These are phyloP conservation scores for Bromus sterilis DNA, from an alignment of 176 grass and related monocot species.

Conservation along the genomic window DNA sequence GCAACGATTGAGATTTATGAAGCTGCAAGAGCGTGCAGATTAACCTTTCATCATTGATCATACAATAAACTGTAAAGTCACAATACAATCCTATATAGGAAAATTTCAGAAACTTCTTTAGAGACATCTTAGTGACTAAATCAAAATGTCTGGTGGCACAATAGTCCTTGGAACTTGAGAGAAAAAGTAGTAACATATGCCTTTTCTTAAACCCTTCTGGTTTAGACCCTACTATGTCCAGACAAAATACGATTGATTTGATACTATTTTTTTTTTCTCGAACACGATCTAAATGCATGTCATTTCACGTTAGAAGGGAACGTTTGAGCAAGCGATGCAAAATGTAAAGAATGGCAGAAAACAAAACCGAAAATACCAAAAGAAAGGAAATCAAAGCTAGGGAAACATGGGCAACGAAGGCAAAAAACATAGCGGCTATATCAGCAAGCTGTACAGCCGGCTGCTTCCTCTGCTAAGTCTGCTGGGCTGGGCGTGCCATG, in stretches of 20 bases:
- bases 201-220: not conserved
- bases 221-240: not conserved
- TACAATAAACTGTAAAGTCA: no score
- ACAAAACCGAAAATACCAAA: not conserved
- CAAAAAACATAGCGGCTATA: not conserved
- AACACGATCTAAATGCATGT: not conserved
- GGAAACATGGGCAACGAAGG: not conserved
- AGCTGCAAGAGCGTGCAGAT: not conserved
- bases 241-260: not conserved
- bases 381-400: not conserved
- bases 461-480: not conserved
- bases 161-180: not conserved
- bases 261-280: not conserved
- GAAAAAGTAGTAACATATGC: not conserved
- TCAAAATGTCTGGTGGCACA: not conserved
- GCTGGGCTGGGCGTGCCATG: not conserved
- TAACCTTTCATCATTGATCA: no score
- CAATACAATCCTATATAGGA: not conserved
- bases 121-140: conserved; percentile 2
- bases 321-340: not conserved
- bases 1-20: not conserved
- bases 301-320: not conserved
- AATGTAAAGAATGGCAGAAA: not conserved
- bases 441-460: not conserved
- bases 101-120: not conserved